Evolutionary conservation across 495 filamentous ascomycete genomes (phyloP), one percentile per base, ranked within the genome.

Genomic region (Poronia punctata): DNA sequence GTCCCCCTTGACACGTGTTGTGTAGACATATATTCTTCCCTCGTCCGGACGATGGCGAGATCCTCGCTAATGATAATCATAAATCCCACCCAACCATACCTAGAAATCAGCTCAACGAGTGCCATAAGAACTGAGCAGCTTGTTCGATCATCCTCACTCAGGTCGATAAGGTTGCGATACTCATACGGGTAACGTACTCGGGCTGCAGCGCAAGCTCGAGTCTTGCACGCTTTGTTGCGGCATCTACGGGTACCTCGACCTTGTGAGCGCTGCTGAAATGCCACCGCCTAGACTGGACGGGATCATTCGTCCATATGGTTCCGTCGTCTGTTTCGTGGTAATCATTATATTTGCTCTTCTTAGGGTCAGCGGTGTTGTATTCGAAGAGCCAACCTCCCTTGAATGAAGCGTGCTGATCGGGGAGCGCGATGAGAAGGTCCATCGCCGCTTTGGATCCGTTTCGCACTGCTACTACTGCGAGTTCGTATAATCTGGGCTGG

Each of bases 321-420:
- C 21, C 23, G 16, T 9, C 35, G 12, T 22, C 7, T 9, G 14
- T 6, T 11, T 25, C 35, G 21, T n/a, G 24, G 19, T 15, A 16
- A 10, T 16, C 35, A n/a, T 7, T 11, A 7, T 26, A 14, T 18
- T 11, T 26, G 18, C 33, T 21, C 5, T 5, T 18, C 1, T 0
- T 7, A 27, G 11, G 35, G 11, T 29, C 1, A 2, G 4, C 5
- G 2, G 23, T n/a, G 17, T 8, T 28, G 15, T 20, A 29, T 4
- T 28, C 25, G 7, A 29, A 28, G 5, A 29, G 25, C 25, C 24
- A 28, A 10, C 36, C 36, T 38, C 36, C 24, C 29, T 38, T 29
- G 17, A 16, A 38, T 20, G 36, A 20, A 12, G 17, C 23, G 14
- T 27, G 8, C 6, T 14, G 22, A 11, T 26, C 35, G 1, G 35